Conservation (phyloP, 768 basidiomycete species). For the Lactarius deliciosus region DNA sequence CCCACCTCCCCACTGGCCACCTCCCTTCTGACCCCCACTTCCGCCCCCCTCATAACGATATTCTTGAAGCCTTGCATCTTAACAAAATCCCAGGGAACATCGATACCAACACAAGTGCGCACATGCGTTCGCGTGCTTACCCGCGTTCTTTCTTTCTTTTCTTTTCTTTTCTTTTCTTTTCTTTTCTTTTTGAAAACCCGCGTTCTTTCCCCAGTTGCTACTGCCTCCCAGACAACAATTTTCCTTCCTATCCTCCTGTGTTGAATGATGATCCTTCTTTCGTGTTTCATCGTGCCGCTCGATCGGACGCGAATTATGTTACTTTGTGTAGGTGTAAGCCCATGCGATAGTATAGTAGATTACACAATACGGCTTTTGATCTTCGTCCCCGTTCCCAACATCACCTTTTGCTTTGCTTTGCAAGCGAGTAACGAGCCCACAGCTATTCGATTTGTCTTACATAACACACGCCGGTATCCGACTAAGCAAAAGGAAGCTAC, state of each 20-base stretch:
- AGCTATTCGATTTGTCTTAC: background rate
- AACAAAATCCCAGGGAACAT: background rate
- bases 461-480: background rate
- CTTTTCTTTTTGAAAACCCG: too few relatives aligned
- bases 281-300: background rate
- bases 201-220: too few relatives aligned
- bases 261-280: background rate
- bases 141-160: too few relatives aligned
- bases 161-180: too few relatives aligned
- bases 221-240: background rate
- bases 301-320: background rate
- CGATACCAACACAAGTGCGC: background rate
- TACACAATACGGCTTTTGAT: background rate
- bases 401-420: too few relatives aligned
- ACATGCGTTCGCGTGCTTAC: background rate
- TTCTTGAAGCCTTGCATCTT: background rate
- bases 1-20: too few relatives aligned
- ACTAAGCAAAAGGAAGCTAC: background rate
- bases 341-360: background rate
- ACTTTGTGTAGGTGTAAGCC: background rate
- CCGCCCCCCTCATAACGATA: background rate
- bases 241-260: background rate
- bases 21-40: too few relatives aligned
- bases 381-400: background rate
- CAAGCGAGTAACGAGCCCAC: background rate